A percentile compares a stretch with the other conserved stretches of the same genome.
Conservation (phyloP, 345 rosid genomes). For the Moricandia moricandioides region DNA sequence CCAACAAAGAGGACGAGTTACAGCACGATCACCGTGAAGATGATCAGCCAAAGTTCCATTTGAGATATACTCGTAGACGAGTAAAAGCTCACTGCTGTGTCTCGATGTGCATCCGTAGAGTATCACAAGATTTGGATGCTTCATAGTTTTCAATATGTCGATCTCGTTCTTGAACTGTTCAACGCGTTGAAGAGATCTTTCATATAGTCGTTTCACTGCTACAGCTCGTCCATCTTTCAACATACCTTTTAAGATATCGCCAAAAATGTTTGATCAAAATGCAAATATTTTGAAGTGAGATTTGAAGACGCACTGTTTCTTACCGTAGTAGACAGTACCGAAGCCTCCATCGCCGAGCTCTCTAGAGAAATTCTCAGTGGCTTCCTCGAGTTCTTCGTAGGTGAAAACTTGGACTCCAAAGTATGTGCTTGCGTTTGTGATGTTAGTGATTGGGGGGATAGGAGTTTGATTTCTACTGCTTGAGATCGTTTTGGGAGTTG, state of each 20-base stretch:
- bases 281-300: background rate
- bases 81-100: constrained; percentile 72
- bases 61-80: constrained; percentile 82
- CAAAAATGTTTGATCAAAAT: background rate
- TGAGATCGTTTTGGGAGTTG: constrained; percentile 43
- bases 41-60: constrained; percentile 91
- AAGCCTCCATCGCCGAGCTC: constrained; percentile 94
- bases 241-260: constrained; percentile 39
- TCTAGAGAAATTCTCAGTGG: constrained; percentile 70
- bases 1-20: constrained; percentile 59
- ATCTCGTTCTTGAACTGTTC: constrained; percentile 85
- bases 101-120: constrained; percentile 78
- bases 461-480: constrained; percentile 47
- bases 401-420: constrained; percentile 72
- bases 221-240: constrained; percentile 74
- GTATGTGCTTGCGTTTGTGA: constrained; percentile 52
- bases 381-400: constrained; percentile 71
- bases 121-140: constrained; percentile 65
- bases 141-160: constrained; percentile 59
- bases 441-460: constrained; percentile 42
- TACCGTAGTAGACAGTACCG: constrained; percentile 82
- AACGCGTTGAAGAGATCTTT: constrained; percentile 55
- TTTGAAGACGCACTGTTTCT: background rate
- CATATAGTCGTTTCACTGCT: constrained; percentile 77
- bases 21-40: constrained; percentile 57